Evolutionary conservation across 352 stramenopile species (phyloP).

Genomic region (Globisporangium paddicum): DNA sequence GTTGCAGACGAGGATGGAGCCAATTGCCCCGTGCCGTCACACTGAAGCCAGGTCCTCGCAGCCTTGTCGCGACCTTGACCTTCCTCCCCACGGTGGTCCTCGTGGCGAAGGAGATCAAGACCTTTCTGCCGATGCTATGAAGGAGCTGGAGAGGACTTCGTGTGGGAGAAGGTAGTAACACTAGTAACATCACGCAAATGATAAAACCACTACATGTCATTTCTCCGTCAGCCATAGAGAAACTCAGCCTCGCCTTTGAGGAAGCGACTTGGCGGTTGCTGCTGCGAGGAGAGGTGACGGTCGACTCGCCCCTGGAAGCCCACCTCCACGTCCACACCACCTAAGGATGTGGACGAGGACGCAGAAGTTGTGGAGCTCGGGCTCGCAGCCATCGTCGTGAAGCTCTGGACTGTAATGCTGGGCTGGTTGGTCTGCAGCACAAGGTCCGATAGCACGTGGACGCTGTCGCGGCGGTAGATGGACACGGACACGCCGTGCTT

Average conservation of each 20-base stretch:
- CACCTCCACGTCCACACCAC: conserved; percentile 5
- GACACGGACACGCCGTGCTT: conserved; percentile 55
- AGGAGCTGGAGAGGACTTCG: too few species aligned
- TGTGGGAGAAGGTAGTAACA: too few species aligned
- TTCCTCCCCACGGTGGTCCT: too few species aligned
- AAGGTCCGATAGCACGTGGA: conserved; percentile 57
- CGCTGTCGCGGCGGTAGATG: conserved; percentile 51
- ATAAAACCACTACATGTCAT: neutral
- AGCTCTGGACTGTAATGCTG: conserved; percentile 22
- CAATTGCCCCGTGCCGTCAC: too few species aligned
- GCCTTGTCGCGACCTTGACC: too few species aligned
- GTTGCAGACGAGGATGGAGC: too few species aligned
- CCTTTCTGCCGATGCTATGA: too few species aligned
- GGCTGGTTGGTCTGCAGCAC: conserved; percentile 35
- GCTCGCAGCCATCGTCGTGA: conserved; percentile 13
- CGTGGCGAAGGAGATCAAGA: too few species aligned
- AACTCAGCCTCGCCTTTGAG: conserved; percentile 42
- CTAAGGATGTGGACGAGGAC: neutral
- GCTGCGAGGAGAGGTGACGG: neutral
- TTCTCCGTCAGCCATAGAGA: conserved; percentile 33
- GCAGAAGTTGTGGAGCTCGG: neutral
- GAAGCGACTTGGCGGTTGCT: conserved; percentile 22
- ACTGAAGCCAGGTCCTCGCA: too few species aligned
- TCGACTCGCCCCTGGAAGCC: neutral
- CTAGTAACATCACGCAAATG: neutral